These are phyloP conservation scores for Neoascochyta sp. DNA, from an alignment of 2,329 filamentous ascomycete genomes.

Conservation along the genomic window DNA sequence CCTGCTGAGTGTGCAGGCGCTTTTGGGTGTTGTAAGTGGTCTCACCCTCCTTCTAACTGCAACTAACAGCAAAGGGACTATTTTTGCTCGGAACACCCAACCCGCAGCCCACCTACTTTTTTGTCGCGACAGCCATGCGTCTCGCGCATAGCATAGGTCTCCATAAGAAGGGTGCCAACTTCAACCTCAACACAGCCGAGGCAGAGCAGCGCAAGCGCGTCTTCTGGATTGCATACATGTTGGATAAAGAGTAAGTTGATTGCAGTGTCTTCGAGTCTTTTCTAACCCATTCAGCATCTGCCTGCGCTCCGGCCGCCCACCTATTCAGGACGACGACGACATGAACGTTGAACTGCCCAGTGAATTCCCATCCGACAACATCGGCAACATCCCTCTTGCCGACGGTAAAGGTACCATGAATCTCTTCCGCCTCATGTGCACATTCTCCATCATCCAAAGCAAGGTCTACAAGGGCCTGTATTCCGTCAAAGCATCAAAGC, in stretches of 20 bases:
- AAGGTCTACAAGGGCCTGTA: conserved; percentile 92
- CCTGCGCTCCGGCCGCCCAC: conserved; percentile 66
- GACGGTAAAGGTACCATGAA: conserved; percentile 93
- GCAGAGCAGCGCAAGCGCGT: conserved; percentile 83
- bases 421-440: conserved; percentile 87
- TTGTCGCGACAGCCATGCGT: conserved; percentile 85
- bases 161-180: conserved; percentile 87
- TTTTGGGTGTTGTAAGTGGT: conserved; percentile 72
- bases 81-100: conserved; percentile 97
- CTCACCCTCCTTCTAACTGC: conserved; percentile 1
- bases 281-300: conserved; percentile 52
- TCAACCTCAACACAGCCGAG: conserved; percentile 89
- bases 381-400: conserved; percentile 87
- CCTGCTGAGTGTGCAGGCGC: conserved; percentile 86
- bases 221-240: conserved; percentile 72
- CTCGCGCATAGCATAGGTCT: conserved; percentile 91
- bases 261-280: not conserved
- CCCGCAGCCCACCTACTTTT: conserved; percentile 86
- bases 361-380: conserved; percentile 83
- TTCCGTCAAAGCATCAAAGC: conserved; percentile 84
- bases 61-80: conserved; percentile 53
- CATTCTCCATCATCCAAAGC: conserved; percentile 86
- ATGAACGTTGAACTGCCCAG: conserved; percentile 97
- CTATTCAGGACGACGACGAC: conserved; percentile 71
- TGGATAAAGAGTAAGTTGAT: conserved; percentile 62